A percentile compares a stretch with the other conserved stretches of the same genome.
These are phyloP conservation scores for Cystobasidium onofrii DNA, from an alignment of 768 basidiomycete species.

Conservation along the genomic window DNA sequence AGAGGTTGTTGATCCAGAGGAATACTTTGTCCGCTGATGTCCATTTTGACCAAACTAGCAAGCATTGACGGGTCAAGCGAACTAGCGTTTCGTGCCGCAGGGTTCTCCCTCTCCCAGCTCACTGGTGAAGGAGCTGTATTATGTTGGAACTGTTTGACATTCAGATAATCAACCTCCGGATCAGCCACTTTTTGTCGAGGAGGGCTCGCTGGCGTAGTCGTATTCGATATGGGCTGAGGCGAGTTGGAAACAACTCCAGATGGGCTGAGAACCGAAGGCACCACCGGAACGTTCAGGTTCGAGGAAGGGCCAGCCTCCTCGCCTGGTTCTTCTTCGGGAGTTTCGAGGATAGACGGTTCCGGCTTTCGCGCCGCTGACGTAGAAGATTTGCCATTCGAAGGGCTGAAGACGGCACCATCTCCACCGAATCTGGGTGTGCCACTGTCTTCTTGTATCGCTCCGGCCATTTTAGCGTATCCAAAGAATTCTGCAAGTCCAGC, in stretches of 20 bases:
- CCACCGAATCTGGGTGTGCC: neutral
- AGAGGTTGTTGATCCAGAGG: neutral
- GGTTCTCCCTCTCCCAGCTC: neutral
- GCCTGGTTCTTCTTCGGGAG: neutral
- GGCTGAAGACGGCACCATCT: neutral
- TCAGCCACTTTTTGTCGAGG: neutral
- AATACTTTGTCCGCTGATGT: neutral
- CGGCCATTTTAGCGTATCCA: constrained; percentile 30
- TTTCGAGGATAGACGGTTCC: constrained; percentile 11
- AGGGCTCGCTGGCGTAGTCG: neutral
- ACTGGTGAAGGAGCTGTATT: neutral
- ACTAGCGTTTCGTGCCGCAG: neutral
- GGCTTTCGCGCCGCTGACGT: neutral
- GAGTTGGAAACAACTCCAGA: constrained; percentile 15
- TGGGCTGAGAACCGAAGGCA: constrained; percentile 12
- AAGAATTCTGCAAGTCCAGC: constrained; percentile 2
- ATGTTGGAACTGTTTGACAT: neutral
- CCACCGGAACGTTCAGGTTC: neutral
- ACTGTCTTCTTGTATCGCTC: constrained; percentile 3
- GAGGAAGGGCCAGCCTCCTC: neutral
- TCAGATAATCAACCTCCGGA: constrained; percentile 16
- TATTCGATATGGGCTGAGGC: constrained; percentile 18
- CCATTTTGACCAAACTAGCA: neutral
- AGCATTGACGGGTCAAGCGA: constrained; percentile 14
- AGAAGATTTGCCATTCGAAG: neutral